phyloP scores from a whole-genome alignment of 805 yeast species.

The Candida patagonica region DNA sequence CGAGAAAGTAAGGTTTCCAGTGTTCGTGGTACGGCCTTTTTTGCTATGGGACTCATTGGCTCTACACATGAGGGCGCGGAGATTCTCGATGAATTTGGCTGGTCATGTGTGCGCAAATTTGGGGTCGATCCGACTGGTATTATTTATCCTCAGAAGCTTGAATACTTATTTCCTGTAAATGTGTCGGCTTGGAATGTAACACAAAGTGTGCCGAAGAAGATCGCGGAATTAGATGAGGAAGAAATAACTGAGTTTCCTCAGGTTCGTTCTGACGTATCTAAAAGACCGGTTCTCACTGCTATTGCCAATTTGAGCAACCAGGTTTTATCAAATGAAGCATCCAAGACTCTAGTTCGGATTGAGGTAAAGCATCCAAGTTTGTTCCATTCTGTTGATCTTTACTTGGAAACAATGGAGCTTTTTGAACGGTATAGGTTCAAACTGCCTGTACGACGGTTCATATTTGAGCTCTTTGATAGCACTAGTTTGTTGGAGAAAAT shows the following conservation, averaged over 20 bases:
- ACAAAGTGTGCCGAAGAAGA: background rate
- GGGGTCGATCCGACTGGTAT: slow-evolving; percentile 35
- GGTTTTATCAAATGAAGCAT: slow-evolving; percentile 43
- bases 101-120: slow-evolving; percentile 47
- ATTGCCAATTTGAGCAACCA: slow-evolving; percentile 52
- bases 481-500: slow-evolving; percentile 43
- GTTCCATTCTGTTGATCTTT: slow-evolving; percentile 48
- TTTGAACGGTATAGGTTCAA: slow-evolving; percentile 53
- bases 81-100: slow-evolving; percentile 69
- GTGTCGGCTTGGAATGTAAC: background rate
- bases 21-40: slow-evolving; percentile 68
- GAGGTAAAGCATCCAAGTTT: slow-evolving; percentile 41
- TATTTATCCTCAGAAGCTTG: slow-evolving; percentile 29
- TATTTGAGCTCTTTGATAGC: slow-evolving; percentile 56
- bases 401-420: slow-evolving; percentile 41
- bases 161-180: slow-evolving; percentile 14
- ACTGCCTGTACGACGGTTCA: slow-evolving; percentile 51
- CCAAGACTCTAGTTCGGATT: slow-evolving; percentile 46
- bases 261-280: slow-evolving; percentile 16
- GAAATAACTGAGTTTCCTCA: slow-evolving; percentile 16
- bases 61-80: slow-evolving; percentile 74
- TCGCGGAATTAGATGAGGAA: slow-evolving; percentile 5
- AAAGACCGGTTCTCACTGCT: slow-evolving; percentile 18
- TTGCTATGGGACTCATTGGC: slow-evolving; percentile 64
- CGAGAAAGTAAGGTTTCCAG: slow-evolving; percentile 43